Evolutionary conservation across 75 land plant genomes (phyloP).

Genomic region (Pinus taeda): DNA sequence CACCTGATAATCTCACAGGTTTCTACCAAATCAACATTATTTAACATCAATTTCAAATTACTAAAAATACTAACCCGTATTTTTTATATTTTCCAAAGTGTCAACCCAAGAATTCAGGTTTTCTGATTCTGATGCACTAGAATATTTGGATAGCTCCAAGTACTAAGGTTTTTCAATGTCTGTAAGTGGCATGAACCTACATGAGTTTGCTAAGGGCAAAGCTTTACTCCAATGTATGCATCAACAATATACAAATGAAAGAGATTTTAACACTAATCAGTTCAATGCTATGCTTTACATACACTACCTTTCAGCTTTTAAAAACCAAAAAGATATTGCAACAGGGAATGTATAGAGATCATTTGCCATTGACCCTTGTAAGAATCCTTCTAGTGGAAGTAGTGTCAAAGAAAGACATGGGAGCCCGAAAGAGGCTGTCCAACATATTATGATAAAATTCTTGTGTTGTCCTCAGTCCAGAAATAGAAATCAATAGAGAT

Average conservation of each 20-base stretch:
- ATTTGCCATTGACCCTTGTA: slow-evolving; percentile 25
- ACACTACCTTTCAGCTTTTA: too few species aligned
- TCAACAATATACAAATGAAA: neutral
- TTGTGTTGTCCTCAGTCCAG: slow-evolving; percentile 37
- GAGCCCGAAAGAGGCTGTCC: slow-evolving; percentile 28
- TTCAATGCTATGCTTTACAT: too few species aligned
- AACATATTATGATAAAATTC: slow-evolving; percentile 35
- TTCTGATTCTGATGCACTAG: neutral
- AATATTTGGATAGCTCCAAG: too few species aligned
- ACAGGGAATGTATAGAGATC: too few species aligned
- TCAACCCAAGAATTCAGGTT: neutral
- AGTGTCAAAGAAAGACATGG: slow-evolving; percentile 51
- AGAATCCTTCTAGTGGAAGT: slow-evolving; percentile 46
- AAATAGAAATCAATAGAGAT: slow-evolving; percentile 14
- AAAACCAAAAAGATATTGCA: neutral
- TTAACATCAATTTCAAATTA: neutral
- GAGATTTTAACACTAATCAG: too few species aligned
- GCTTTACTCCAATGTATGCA: too few species aligned
- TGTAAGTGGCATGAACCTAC: too few species aligned
- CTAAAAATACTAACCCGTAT: neutral
- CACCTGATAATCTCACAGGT: neutral
- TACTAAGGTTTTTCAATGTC: too few species aligned
- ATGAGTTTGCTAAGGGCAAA: neutral
- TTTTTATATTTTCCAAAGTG: neutral
- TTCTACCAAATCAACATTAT: neutral